These are phyloP conservation scores for Collybia nuda DNA, from an alignment of 768 basidiomycete genomes.

Conservation along the genomic window DNA sequence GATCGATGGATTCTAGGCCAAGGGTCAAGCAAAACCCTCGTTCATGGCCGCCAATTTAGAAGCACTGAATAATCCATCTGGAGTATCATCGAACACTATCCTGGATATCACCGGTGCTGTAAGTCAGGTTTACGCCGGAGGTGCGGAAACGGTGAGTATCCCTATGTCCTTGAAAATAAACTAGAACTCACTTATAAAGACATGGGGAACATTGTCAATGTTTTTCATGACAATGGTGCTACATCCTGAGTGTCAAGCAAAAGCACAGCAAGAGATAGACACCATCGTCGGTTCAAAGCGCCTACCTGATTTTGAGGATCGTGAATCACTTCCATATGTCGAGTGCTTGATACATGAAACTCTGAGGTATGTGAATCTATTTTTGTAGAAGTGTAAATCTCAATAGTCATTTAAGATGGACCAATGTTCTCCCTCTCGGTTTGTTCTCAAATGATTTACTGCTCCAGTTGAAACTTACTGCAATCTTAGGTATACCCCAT, in stretches of 20 bases:
- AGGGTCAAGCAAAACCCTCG: conserved; percentile 20
- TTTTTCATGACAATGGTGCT: conserved; percentile 40
- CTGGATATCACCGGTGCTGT: conserved; percentile 17
- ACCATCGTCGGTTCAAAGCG: conserved; percentile 30
- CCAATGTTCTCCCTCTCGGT: conserved; percentile 3
- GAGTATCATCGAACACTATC: not conserved
- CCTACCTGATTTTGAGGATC: conserved; percentile 33
- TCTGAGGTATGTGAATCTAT: conserved; percentile 10
- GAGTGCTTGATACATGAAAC: conserved; percentile 32
- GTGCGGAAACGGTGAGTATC: conserved; percentile 32
- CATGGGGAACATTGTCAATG: conserved; percentile 14
- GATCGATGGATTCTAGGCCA: conserved; percentile 4
- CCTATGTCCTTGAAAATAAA: not conserved
- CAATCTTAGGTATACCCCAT: conserved; percentile 18
- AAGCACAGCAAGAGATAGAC: conserved; percentile 43
- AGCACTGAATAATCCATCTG: conserved; percentile 1
- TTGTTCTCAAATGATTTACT: not conserved
- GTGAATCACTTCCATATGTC: conserved; percentile 33
- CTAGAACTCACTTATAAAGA: too few species aligned
- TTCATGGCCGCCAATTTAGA: conserved; percentile 19
- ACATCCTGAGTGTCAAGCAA: conserved; percentile 33
- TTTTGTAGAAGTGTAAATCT: not conserved
- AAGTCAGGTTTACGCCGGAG: conserved; percentile 23
- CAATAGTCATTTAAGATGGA: not conserved
- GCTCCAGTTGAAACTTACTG: not conserved